Evolutionary conservation across 805 yeast species (phyloP).

Genomic region (Starmera dryadoides): DNA sequence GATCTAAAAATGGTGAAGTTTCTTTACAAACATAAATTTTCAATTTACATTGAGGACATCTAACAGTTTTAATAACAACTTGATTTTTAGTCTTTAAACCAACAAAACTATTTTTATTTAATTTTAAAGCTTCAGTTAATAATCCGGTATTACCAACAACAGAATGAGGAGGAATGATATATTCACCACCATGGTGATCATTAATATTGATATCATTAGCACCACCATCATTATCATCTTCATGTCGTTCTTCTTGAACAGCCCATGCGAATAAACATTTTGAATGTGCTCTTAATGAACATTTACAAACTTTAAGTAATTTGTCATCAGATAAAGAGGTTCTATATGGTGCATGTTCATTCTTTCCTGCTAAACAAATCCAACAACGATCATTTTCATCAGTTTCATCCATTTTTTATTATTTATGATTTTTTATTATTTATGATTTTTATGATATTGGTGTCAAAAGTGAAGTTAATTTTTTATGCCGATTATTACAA

Average conservation of each 20-base stretch:
- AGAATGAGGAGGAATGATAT: neutral
- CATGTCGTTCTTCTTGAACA: neutral
- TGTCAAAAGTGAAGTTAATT: too few relatives aligned
- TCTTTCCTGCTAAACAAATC: neutral
- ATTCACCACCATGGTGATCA: neutral
- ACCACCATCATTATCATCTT: neutral
- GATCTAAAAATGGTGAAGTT: neutral
- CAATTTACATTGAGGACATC: neutral
- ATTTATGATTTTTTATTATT: too few relatives aligned
- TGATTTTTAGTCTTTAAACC: neutral
- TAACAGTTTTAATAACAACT: neutral
- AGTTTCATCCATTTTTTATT: too few relatives aligned
- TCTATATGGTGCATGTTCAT: neutral
- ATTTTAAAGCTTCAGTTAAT: neutral
- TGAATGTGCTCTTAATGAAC: neutral
- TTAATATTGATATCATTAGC: neutral
- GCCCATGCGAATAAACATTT: neutral
- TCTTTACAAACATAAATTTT: neutral
- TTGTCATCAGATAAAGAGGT: too few relatives aligned
- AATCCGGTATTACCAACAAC: neutral
- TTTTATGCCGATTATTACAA: too few relatives aligned
- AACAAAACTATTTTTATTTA: neutral
- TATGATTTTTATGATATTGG: too few relatives aligned
- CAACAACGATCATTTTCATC: neutral
- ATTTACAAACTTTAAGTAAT: neutral